Base-by-base conservation (phyloP, 345 rosid species). In the Brassica incana region DNA sequence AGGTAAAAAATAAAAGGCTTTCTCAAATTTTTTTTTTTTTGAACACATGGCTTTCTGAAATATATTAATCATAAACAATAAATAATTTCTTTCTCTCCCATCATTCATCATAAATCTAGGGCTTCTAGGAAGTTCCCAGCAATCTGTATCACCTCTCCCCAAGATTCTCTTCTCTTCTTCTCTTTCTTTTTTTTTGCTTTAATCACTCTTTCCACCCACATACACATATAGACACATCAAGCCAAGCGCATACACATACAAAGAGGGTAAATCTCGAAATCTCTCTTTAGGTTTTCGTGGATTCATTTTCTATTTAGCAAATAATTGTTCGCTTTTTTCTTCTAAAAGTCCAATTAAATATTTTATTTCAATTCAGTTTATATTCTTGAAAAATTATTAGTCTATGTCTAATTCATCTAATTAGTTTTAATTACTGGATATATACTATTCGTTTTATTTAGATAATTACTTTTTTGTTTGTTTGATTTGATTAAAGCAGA, bases 61-160 rank as follows among this genome's bases (percentile, higher is more conserved):
- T 32, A 43, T 61, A 48, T 27, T 23, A 36, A 71, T 11, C 52
- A 40, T 14, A 67, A 30, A 64, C 6, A 18, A 32, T 30, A 16
- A 11, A 35, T 5, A 5, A 52, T 32, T 12, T 20, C 1, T 64
- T 33, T 54, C 60, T 54, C 60, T 54, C 25, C 30, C 5, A 14
- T 63, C 64, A 11, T 20, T 35, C 35, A 18, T 70, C 71, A 69
- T 54, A 82, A 80, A 83, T 84, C 84, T 88, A 88, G 93, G 91
- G 91, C 76, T 86, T 85, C 71, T 9, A 16, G 52, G 81, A 73
- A 59, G 64, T 75, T 58, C 38, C 20, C 65, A 66, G 43, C 66
- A 25, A 71, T 56, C 62, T 61, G 56, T 20, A 75, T 54, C 68
- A 61, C 58, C 69, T 32, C 69, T 60, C 59, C 69, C 68, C 69